These are phyloP conservation scores for Daldinia loculata DNA, from an alignment of 495 filamentous ascomycete genomes.

Conservation along the genomic window DNA sequence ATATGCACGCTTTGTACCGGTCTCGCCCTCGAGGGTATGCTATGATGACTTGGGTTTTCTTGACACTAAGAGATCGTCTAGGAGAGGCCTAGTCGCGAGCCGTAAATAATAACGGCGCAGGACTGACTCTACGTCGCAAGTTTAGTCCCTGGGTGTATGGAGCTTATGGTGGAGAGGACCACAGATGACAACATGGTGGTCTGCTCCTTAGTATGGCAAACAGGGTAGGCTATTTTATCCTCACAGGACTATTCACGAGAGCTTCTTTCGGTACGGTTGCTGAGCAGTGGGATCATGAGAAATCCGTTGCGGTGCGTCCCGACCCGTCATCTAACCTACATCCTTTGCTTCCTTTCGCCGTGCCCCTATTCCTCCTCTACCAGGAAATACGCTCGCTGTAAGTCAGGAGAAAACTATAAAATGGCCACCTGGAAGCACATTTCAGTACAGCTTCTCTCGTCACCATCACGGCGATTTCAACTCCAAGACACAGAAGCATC, in stretches of 20 bases:
- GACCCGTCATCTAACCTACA: slow-evolving; percentile 28
- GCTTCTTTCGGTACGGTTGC: slow-evolving; percentile 12
- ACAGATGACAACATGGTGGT: slow-evolving; percentile 7
- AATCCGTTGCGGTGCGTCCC: slow-evolving; percentile 36
- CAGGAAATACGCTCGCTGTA: slow-evolving; percentile 6
- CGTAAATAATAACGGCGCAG: slow-evolving; percentile 39
- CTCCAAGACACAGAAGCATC: background rate
- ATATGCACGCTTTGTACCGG: background rate
- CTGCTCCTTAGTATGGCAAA: slow-evolving; percentile 25
- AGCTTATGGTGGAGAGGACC: slow-evolving; percentile 11
- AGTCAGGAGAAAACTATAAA: slow-evolving; percentile 29
- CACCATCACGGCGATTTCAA: slow-evolving; percentile 7
- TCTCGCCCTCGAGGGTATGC: background rate
- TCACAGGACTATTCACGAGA: slow-evolving; percentile 9
- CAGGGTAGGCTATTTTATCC: slow-evolving; percentile 24
- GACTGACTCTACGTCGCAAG: slow-evolving; percentile 27
- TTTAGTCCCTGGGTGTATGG: slow-evolving; percentile 20
- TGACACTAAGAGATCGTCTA: slow-evolving; percentile 1
- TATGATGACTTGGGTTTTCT: slow-evolving; percentile 17
- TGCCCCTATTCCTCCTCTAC: slow-evolving; percentile 35
- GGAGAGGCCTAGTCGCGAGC: slow-evolving; percentile 30
- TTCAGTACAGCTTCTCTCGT: background rate
- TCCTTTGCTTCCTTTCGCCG: slow-evolving; percentile 38
- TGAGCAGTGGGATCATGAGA: slow-evolving; percentile 23
- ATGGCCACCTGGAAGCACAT: slow-evolving; percentile 16